Evolutionary conservation across 169 alveolate genomes (phyloP).

Genomic region (Eimeria necatrix): DNA sequence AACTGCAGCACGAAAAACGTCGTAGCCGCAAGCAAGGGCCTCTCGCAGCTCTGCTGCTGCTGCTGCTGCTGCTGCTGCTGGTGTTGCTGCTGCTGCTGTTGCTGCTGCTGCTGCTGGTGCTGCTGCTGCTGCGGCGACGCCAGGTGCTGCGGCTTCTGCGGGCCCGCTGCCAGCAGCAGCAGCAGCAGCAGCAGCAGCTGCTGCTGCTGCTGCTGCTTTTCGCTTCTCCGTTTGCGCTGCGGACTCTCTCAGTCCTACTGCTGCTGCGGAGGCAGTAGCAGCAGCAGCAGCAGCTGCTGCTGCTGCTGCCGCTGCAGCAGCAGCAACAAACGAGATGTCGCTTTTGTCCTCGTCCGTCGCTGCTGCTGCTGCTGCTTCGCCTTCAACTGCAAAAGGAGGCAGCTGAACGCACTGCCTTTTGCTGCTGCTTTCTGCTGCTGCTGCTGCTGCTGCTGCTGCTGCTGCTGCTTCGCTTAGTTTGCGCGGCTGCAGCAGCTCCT

Average conservation of each 20-base stretch:
- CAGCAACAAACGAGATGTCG: background rate
- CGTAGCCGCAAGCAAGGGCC: background rate
- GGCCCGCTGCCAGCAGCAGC: background rate
- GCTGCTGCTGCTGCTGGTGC: background rate
- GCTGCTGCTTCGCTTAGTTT: too few relatives aligned
- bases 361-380: background rate
- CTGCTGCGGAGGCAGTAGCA: background rate
- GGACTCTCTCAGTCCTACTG: background rate
- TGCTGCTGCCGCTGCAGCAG: background rate
- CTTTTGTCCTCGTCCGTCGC: background rate
- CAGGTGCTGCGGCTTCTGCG: background rate
- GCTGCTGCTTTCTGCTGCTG: background rate
- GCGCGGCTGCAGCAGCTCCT: too few relatives aligned
- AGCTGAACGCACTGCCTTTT: background rate
- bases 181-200: background rate
- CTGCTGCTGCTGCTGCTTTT: background rate
- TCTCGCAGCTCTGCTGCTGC: background rate
- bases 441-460: background rate
- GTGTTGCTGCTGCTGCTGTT: background rate
- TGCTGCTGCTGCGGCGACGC: background rate
- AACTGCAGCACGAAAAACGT: background rate
- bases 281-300: conserved; percentile 8
- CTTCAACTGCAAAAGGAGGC: background rate
- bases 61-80: background rate
- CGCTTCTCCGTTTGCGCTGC: background rate